Conservation (phyloP, 768 basidiomycete genomes). For the Amanita rimosa region DNA sequence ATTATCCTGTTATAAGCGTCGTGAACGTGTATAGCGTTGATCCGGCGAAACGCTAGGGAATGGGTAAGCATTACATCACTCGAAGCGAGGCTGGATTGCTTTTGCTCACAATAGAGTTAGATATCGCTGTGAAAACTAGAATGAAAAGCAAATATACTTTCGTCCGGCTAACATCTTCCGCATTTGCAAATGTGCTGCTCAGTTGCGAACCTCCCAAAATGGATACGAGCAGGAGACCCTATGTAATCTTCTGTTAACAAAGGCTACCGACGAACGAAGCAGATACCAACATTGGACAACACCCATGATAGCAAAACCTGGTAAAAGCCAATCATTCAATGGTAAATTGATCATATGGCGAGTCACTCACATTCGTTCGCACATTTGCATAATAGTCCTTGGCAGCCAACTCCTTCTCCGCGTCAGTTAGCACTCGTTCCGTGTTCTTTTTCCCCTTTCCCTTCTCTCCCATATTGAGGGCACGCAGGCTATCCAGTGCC, state of each 20-base stretch:
- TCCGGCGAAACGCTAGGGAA: constrained; percentile 17
- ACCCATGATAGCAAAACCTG: constrained; percentile 74
- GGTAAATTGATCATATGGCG: not conserved
- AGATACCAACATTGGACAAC: constrained; percentile 54
- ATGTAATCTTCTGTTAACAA: not conserved
- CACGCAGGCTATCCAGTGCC: constrained; percentile 57
- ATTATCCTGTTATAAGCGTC: constrained; percentile 17
- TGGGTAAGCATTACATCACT: constrained; percentile 1
- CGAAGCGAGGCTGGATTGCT: not conserved
- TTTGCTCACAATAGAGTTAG: constrained; percentile 45
- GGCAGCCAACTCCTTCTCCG: constrained; percentile 63
- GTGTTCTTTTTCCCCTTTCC: constrained; percentile 15
- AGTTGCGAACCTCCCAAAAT: constrained; percentile 54
- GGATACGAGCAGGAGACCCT: constrained; percentile 60
- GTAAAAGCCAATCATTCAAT: not conserved
- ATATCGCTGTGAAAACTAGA: constrained; percentile 70
- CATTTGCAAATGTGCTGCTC: constrained; percentile 46
- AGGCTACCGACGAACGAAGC: not conserved
- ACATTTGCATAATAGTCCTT: constrained; percentile 86
- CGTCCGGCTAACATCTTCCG: constrained; percentile 38
- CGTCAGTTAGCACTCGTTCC: constrained; percentile 20
- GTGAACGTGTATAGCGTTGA: constrained; percentile 20
- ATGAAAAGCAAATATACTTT: constrained; percentile 76
- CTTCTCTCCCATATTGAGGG: constrained; percentile 20
- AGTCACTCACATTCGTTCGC: constrained; percentile 52